phyloP scores from a whole-genome alignment of 768 basidiomycete species.

The Xanthoconium purpureum region DNA sequence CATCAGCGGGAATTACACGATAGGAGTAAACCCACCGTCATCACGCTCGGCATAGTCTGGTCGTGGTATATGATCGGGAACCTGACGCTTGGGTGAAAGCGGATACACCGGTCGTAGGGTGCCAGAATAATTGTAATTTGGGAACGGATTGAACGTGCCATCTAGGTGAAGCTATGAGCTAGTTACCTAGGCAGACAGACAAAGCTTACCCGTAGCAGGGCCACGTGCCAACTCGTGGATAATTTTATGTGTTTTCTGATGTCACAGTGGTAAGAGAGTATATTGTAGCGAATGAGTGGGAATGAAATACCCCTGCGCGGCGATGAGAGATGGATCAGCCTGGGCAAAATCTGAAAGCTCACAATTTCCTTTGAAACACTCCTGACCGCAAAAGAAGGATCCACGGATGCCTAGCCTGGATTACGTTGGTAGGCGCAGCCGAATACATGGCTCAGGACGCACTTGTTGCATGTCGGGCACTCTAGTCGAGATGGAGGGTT shows the following conservation, averaged over 20 bases:
- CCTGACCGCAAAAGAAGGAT: slow-evolving; percentile 91
- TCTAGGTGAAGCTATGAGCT: slow-evolving; percentile 40
- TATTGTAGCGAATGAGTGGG: no score
- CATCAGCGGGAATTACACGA: background rate
- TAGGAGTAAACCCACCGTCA: slow-evolving; percentile 46
- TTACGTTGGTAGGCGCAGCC: slow-evolving; percentile 10
- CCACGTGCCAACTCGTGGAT: slow-evolving; percentile 62
- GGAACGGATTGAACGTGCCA: slow-evolving; percentile 78
- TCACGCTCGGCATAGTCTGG: slow-evolving; percentile 79
- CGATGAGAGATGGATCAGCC: background rate
- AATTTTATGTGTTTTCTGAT: slow-evolving; percentile 78
- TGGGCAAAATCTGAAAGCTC: slow-evolving; percentile 33
- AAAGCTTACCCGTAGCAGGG: slow-evolving; percentile 13
- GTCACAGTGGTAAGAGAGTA: background rate
- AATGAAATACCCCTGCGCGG: slow-evolving; percentile 25
- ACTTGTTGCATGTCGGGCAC: slow-evolving; percentile 95
- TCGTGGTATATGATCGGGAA: slow-evolving; percentile 79
- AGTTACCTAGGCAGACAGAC: background rate
- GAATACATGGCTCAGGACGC: slow-evolving; percentile 20
- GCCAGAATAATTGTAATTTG: slow-evolving; percentile 76
- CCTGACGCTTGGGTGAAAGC: slow-evolving; percentile 68
- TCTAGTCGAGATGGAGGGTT: slow-evolving; percentile 84
- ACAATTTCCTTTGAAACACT: slow-evolving; percentile 96
- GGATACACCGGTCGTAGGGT: slow-evolving; percentile 81
- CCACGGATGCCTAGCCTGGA: slow-evolving; percentile 74